Conservation (phyloP, 2,329 filamentous ascomycete genomes). For the Bipolaris bicolor region DNA sequence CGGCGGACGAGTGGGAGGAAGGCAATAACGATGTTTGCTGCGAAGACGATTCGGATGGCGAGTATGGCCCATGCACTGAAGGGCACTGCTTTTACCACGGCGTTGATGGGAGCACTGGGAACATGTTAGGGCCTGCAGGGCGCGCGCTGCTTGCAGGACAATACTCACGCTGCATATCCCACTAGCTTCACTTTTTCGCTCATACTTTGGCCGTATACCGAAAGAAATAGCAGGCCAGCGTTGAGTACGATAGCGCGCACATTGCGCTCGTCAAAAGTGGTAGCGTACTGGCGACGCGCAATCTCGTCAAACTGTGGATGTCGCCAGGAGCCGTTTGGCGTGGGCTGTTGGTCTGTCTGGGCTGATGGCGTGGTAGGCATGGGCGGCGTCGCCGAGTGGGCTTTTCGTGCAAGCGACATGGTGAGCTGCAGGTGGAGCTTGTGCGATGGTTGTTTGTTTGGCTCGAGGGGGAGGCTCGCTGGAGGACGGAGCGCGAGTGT, state of each 20-base stretch:
- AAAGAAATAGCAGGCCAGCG: conserved; percentile 58
- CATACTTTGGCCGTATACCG: conserved; percentile 48
- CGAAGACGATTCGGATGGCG: conserved; percentile 60
- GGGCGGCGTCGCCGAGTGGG: conserved; percentile 30
- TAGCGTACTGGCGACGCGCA: conserved; percentile 76
- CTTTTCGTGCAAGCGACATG: conserved; percentile 28
- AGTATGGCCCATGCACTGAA: conserved; percentile 51
- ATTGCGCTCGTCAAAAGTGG: conserved; percentile 79
- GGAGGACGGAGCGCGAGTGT: neutral
- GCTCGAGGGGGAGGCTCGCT: conserved; percentile 2
- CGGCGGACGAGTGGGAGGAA: conserved; percentile 73
- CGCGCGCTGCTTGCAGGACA: neutral
- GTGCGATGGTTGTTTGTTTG: conserved; percentile 18
- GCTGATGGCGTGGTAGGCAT: conserved; percentile 34
- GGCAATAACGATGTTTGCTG: conserved; percentile 71
- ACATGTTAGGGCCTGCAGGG: conserved; percentile 19
- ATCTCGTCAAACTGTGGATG: conserved; percentile 92
- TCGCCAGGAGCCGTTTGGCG: conserved; percentile 77
- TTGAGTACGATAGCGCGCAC: conserved; percentile 74
- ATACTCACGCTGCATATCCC: conserved; percentile 32
- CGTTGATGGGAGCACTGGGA: conserved; percentile 47
- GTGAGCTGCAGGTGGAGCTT: conserved; percentile 9
- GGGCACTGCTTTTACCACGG: conserved; percentile 44
- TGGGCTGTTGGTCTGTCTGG: conserved; percentile 34
- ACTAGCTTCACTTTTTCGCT: conserved; percentile 29